Evolutionary conservation across 257 asterid genomes (phyloP).

Genomic region (Avicennia marina): DNA sequence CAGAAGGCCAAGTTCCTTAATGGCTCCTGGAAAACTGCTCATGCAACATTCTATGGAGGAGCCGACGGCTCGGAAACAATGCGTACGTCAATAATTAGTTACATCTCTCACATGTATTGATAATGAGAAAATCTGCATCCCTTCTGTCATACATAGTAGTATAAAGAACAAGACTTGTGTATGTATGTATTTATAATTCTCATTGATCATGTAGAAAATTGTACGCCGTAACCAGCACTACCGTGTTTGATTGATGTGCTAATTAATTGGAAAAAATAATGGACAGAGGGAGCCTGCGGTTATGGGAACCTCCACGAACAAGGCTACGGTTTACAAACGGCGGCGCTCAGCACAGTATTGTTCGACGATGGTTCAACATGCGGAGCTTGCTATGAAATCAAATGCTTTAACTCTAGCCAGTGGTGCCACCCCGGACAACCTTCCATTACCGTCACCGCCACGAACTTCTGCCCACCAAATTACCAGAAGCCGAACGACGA

Average conservation of each 20-base stretch:
- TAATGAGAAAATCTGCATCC: no score
- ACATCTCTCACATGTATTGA: no score
- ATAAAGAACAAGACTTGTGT: no score
- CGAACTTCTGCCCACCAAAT: slow-evolving; percentile 20
- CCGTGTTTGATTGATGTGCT: no score
- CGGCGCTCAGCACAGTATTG: slow-evolving; percentile 19
- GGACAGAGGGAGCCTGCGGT: slow-evolving; percentile 26
- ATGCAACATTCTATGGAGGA: slow-evolving; percentile 32
- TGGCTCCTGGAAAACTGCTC: slow-evolving; percentile 26
- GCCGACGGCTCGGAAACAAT: slow-evolving; percentile 31
- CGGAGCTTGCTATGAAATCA: slow-evolving; percentile 24
- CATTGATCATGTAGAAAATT: no score
- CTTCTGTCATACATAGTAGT: no score
- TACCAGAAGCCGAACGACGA: no score
- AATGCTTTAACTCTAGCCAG: slow-evolving; percentile 1
- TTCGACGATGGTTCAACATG: slow-evolving; percentile 20
- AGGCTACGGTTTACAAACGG: slow-evolving; percentile 18
- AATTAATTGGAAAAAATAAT: no score
- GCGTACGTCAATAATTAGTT: no score
- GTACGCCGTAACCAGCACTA: no score
- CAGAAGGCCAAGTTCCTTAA: no score
- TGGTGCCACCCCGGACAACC: slow-evolving; percentile 16
- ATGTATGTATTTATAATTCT: no score
- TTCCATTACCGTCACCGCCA: slow-evolving; percentile 22
- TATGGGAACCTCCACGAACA: slow-evolving; percentile 7